A percentile compares a stretch with the other conserved stretches of the same genome.
These are phyloP conservation scores for Atalantia buxifolia DNA, from an alignment of 345 rosid species.

Conservation along the genomic window DNA sequence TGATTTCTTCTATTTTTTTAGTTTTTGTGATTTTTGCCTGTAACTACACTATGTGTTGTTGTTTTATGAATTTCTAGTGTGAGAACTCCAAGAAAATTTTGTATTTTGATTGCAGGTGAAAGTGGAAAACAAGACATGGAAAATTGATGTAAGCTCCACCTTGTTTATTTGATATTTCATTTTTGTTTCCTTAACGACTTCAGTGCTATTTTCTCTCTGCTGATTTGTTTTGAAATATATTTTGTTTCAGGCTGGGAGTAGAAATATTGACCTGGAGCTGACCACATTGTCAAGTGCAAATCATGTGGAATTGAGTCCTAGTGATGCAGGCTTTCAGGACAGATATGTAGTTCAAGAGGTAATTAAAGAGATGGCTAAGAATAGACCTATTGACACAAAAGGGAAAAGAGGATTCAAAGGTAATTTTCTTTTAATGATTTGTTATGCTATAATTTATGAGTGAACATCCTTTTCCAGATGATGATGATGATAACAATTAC, in stretches of 20 bases:
- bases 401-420: slow-evolving; percentile 89
- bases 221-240: neutral
- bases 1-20: neutral
- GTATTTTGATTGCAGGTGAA: slow-evolving; percentile 68
- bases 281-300: slow-evolving; percentile 82
- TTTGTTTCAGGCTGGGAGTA: slow-evolving; percentile 73
- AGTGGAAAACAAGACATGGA: slow-evolving; percentile 91
- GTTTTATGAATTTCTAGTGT: neutral
- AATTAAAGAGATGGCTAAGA: slow-evolving; percentile 96
- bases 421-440: slow-evolving; percentile 19
- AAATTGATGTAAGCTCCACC: slow-evolving; percentile 65
- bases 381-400: slow-evolving; percentile 84
- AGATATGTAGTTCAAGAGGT: slow-evolving; percentile 93
- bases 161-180: neutral
- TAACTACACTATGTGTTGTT: neutral
- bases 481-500: neutral
- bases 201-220: neutral
- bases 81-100: slow-evolving; percentile 2
- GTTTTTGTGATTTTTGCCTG: neutral
- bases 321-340: slow-evolving; percentile 98
- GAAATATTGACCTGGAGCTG: slow-evolving; percentile 84
- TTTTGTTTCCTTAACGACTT: neutral
- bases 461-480: no score
- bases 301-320: slow-evolving; percentile 92
- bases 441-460: neutral